A percentile compares a stretch with the other conserved stretches of the same genome.
phyloP scores from a whole-genome alignment of 371 early-diverging fungal genomes.

The Batkoa obscura region DNA sequence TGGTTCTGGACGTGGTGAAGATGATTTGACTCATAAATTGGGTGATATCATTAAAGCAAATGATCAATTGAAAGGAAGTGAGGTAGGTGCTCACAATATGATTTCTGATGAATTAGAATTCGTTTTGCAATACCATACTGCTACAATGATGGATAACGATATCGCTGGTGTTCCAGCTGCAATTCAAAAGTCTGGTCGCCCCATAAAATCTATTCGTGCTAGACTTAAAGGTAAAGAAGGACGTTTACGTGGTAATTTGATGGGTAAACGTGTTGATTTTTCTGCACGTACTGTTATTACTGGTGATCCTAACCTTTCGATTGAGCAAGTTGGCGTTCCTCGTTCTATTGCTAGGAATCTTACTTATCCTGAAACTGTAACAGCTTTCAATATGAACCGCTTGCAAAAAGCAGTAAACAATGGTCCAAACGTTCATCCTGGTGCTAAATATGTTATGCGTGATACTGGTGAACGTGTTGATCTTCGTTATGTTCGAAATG shows the following conservation, averaged over 20 bases:
- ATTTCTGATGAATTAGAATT: slow-evolving; percentile 90
- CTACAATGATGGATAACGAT: slow-evolving; percentile 99
- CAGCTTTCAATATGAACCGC: slow-evolving; percentile 91
- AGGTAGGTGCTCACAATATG: slow-evolving; percentile 91
- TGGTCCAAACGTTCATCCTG: slow-evolving; percentile 95
- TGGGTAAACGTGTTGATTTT: slow-evolving; percentile 99
- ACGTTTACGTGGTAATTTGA: slow-evolving; percentile 96
- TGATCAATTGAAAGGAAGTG: slow-evolving; percentile 67
- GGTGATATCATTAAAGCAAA: slow-evolving; percentile 97
- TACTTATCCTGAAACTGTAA: slow-evolving; percentile 97
- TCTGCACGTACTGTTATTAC: slow-evolving; percentile 99
- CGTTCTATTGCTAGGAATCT: slow-evolving; percentile 93
- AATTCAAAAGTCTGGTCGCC: slow-evolving; percentile 91
- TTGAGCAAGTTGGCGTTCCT: slow-evolving; percentile 99
- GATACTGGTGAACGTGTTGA: slow-evolving; percentile 96
- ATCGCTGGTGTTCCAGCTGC: slow-evolving; percentile 95
- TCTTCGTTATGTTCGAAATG: slow-evolving; percentile 77
- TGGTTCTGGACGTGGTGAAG: slow-evolving; percentile 84
- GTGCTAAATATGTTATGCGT: slow-evolving; percentile 97
- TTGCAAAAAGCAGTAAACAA: slow-evolving; percentile 83
- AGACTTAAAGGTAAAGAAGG: slow-evolving; percentile 99
- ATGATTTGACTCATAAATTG: slow-evolving; percentile 96
- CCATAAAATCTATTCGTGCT: slow-evolving; percentile 93
- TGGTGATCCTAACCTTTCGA: slow-evolving; percentile 94
- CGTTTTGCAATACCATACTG: slow-evolving; percentile 94